Percentiles rank a stretch among this genome's conserved stretches.
Conservation (phyloP, 768 basidiomycete genomes). For the Leccinum subtestaceum region DNA sequence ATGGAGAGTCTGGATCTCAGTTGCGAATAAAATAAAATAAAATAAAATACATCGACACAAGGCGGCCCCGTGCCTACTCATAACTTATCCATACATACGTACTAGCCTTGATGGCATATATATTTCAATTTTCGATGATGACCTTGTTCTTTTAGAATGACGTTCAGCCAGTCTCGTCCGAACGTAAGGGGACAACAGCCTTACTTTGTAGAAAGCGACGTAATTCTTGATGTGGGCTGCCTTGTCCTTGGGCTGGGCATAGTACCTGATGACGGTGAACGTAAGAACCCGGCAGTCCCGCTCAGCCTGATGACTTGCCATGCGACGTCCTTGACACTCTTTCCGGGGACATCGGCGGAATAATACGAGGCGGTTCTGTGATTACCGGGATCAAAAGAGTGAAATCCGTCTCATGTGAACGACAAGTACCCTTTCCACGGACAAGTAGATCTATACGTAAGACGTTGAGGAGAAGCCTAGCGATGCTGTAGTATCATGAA, state of each 20-base stretch:
- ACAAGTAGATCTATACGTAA: constrained; percentile 46
- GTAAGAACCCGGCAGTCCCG: neutral
- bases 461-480: neutral
- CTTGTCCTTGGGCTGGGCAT: constrained; percentile 52
- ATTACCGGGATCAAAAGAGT: constrained; percentile 2
- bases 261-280: constrained; percentile 59
- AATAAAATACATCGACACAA: too few relatives aligned
- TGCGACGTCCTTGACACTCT: constrained; percentile 54
- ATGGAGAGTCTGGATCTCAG: neutral
- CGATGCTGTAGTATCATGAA: neutral
- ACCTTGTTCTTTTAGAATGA: constrained; percentile 20
- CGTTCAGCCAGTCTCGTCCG: neutral
- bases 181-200: neutral
- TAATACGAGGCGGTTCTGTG: constrained; percentile 65
- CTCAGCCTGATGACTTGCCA: constrained; percentile 44
- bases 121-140: constrained; percentile 13
- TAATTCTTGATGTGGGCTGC: constrained; percentile 63
- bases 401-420: neutral
- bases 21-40: too few relatives aligned
- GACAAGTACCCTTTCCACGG: constrained; percentile 66
- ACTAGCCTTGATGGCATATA: neutral
- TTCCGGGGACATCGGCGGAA: constrained; percentile 49
- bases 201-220: constrained; percentile 79
- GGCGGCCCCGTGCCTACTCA: neutral
- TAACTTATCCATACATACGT: neutral